These are phyloP conservation scores for Trichoderma sp. DNA, from an alignment of 2,329 filamentous ascomycete genomes.

Conservation along the genomic window DNA sequence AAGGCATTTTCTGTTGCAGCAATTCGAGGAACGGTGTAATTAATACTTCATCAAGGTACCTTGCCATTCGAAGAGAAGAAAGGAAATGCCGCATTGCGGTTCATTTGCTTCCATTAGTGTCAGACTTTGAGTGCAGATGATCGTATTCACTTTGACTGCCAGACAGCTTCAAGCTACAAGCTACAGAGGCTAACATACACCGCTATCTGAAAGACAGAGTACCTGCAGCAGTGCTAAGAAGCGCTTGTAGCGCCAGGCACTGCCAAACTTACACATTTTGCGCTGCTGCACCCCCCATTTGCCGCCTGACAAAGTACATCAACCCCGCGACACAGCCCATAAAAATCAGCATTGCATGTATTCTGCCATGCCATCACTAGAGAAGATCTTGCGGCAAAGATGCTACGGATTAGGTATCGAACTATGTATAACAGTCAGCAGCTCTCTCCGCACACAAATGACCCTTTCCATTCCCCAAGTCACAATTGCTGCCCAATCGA, in stretches of 20 bases:
- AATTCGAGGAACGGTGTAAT: not conserved
- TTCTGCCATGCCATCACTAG: not conserved
- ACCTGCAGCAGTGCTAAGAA: not conserved
- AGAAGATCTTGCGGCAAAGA: not conserved
- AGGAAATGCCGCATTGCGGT: not conserved
- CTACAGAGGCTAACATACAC: not conserved
- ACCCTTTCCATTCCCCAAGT: not conserved
- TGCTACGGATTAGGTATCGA: not conserved
- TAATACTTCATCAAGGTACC: too few species aligned
- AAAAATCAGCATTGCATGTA: not conserved
- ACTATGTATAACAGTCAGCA: not conserved
- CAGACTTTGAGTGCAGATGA: not conserved
- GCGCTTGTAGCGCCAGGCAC: constrained; percentile 13
- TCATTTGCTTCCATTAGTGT: not conserved
- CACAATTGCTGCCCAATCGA: not conserved
- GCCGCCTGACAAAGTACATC: not conserved
- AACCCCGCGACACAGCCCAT: constrained; percentile 1
- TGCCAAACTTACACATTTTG: constrained; percentile 19
- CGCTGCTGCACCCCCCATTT: not conserved
- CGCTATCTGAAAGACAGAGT: not conserved
- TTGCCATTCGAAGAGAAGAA: not conserved
- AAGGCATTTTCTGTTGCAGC: not conserved
- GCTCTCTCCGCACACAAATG: not conserved
- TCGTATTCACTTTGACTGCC: not conserved
- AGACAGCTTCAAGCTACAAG: not conserved